These are phyloP conservation scores for Sporothrix euskadiensis DNA, from an alignment of 2,329 filamentous ascomycete species.

Conservation along the genomic window DNA sequence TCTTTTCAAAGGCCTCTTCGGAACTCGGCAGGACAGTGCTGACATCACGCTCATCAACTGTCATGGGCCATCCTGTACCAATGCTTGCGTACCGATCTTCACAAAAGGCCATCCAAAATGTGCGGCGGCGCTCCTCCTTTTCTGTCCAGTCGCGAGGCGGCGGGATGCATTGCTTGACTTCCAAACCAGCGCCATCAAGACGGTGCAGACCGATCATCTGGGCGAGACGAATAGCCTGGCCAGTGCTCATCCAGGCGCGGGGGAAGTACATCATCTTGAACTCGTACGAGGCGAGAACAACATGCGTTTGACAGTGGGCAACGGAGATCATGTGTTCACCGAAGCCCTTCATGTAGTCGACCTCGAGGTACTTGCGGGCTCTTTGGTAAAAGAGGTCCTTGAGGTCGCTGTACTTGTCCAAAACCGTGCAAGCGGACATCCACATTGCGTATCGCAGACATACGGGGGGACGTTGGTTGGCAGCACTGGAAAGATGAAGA, in stretches of 20 bases:
- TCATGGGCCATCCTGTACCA: constrained; percentile 96
- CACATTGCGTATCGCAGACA: constrained; percentile 93
- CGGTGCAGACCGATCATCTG: constrained; percentile 94
- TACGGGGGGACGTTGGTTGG: constrained; percentile 80
- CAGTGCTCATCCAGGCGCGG: constrained; percentile 89
- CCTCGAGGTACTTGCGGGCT: constrained; percentile 84
- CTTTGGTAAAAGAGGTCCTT: constrained; percentile 89
- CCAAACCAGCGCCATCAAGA: constrained; percentile 75
- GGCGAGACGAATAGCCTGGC: constrained; percentile 73
- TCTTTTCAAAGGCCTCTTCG: constrained; percentile 82
- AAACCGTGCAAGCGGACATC: constrained; percentile 84
- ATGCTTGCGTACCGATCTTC: constrained; percentile 92
- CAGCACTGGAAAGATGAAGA: not conserved
- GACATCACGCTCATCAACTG: constrained; percentile 87
- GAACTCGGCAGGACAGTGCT: constrained; percentile 79
- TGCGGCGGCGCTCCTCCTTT: constrained; percentile 82
- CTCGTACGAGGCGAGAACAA: constrained; percentile 78
- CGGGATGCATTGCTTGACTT: constrained; percentile 89
- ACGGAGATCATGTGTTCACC: constrained; percentile 87
- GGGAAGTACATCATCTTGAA: constrained; percentile 99
- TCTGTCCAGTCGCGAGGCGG: constrained; percentile 92
- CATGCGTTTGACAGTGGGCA: constrained; percentile 82
- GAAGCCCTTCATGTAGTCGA: constrained; percentile 87
- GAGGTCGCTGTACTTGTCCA: constrained; percentile 75
- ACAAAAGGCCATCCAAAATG: constrained; percentile 93